Conservation (phyloP, 177 flowering plant genomes). For the Vitis hybrid region DNA sequence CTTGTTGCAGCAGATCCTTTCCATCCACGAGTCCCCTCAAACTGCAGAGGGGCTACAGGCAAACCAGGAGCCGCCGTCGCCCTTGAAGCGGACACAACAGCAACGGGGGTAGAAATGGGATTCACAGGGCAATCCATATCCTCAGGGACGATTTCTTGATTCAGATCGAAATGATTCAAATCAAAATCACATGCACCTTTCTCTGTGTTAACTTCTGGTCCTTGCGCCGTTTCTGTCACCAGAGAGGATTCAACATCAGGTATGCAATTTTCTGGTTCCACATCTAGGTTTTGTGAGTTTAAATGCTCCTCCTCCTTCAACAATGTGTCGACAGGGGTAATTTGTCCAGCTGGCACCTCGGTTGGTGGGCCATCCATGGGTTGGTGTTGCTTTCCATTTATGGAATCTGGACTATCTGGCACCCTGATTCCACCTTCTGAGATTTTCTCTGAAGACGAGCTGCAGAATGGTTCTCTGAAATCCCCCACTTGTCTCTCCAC, state of each 20-base stretch:
- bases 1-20: constrained; percentile 85
- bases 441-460: constrained; percentile 31
- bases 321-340: constrained; percentile 28
- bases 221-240: constrained; percentile 44
- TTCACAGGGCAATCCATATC: constrained; percentile 46
- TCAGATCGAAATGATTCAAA: constrained; percentile 66
- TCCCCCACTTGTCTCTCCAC: constrained; percentile 40
- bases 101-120: constrained; percentile 36
- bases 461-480: constrained; percentile 26
- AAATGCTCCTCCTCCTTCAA: constrained; percentile 27
- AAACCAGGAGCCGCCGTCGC: constrained; percentile 52
- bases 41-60: constrained; percentile 57
- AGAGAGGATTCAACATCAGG: constrained; percentile 30
- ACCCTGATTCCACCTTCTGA: constrained; percentile 25
- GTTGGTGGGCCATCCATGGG: constrained; percentile 5
- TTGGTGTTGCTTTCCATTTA: constrained; percentile 23
- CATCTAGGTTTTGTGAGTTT: constrained; percentile 15
- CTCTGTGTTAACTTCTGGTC: constrained; percentile 31
- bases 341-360: constrained; percentile 22
- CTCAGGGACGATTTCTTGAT: constrained; percentile 62
- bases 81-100: constrained; percentile 71
- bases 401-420: constrained; percentile 32
- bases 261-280: constrained; percentile 17
- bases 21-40: constrained; percentile 83
- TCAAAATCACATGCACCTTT: constrained; percentile 53